A percentile compares a stretch with the other conserved stretches of the same genome.
Conservation (phyloP, 257 asterid species). For the Ehretia macrophylla region DNA sequence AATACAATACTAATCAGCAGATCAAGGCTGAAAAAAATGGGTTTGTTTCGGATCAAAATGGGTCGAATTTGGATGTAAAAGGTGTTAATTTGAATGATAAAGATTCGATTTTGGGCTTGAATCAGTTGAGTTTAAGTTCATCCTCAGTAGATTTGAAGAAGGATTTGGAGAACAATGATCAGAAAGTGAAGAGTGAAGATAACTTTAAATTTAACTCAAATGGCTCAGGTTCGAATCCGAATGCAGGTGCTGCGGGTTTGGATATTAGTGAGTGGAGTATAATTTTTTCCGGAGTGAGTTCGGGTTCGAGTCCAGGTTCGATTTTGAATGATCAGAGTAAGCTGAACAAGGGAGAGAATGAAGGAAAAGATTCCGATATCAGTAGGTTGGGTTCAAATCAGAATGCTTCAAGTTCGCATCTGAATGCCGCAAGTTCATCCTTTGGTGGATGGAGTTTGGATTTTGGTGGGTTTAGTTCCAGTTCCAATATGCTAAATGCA, state of each 20-base stretch:
- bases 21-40: slow-evolving; percentile 6
- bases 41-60: not conserved
- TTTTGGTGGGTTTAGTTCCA: slow-evolving; percentile 16
- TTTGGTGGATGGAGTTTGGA: slow-evolving; percentile 18
- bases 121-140: not conserved
- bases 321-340: slow-evolving; percentile 25
- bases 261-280: slow-evolving; percentile 24
- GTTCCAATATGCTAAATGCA: slow-evolving; percentile 9
- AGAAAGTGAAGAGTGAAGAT: slow-evolving; percentile 13
- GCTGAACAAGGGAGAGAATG: slow-evolving; percentile 28
- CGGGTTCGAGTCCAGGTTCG: slow-evolving; percentile 4
- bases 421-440: slow-evolving; percentile 20
- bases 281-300: not conserved
- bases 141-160: slow-evolving; percentile 1
- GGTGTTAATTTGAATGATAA: slow-evolving; percentile 6
- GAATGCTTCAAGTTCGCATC: slow-evolving; percentile 16
- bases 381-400: slow-evolving; percentile 19
- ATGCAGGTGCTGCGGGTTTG: slow-evolving; percentile 14
- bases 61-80: not conserved
- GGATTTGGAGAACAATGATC: not conserved
- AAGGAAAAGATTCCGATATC: slow-evolving; percentile 22
- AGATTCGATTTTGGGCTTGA: slow-evolving; percentile 11
- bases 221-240: slow-evolving; percentile 8
- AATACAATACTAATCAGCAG: slow-evolving; percentile 9
- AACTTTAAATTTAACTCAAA: slow-evolving; percentile 21